Percentiles rank a stretch among this genome's conserved stretches.
Conservation (phyloP, 2,329 filamentous ascomycete genomes). For the Didymella arachidicola region DNA sequence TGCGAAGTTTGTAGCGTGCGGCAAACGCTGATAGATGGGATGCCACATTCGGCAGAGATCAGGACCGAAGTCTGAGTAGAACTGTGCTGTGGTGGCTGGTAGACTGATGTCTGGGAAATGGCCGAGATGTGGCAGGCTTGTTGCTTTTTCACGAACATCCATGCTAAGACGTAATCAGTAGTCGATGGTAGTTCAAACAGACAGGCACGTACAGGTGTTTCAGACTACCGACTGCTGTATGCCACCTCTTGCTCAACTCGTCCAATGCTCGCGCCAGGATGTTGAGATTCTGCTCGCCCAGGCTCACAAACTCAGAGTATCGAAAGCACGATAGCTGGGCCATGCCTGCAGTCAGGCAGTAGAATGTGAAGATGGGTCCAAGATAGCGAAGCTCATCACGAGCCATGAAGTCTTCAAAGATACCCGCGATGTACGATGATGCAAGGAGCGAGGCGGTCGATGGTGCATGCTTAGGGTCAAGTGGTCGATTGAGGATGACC, state of each 20-base stretch:
- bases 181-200: neutral
- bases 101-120: constrained; percentile 42
- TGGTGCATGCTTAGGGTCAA: constrained; percentile 40
- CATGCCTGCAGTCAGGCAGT: constrained; percentile 52
- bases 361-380: constrained; percentile 54
- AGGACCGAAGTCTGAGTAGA: constrained; percentile 44
- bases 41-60: constrained; percentile 46
- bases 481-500: constrained; percentile 51
- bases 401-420: constrained; percentile 55
- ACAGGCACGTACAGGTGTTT: constrained; percentile 33
- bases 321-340: constrained; percentile 52
- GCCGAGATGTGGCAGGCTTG: constrained; percentile 35
- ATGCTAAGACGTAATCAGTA: constrained; percentile 20
- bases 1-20: constrained; percentile 29
- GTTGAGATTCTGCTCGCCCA: constrained; percentile 41
- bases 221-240: constrained; percentile 41
- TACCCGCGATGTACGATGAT: constrained; percentile 53
- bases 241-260: constrained; percentile 44
- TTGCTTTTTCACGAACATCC: constrained; percentile 44
- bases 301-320: constrained; percentile 40
- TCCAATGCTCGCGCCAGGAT: constrained; percentile 41
- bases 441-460: constrained; percentile 51
- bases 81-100: constrained; percentile 35
- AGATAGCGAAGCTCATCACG: constrained; percentile 53
- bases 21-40: constrained; percentile 31